These are phyloP conservation scores for Vitis hybrid DNA, from an alignment of 177 flowering plant species.

Conservation along the genomic window DNA sequence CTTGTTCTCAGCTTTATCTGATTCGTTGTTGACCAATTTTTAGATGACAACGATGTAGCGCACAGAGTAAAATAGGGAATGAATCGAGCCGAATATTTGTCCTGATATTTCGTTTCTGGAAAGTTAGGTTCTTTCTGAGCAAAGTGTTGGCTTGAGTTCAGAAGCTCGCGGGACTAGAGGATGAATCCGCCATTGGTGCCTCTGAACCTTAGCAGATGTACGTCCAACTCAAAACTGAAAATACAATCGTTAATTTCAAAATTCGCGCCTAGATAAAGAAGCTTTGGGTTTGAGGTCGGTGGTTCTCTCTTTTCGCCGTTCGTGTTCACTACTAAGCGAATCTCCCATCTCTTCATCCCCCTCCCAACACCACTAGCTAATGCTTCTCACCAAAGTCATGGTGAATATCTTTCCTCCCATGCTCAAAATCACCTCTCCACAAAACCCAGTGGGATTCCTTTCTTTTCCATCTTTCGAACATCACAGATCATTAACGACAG, in stretches of 20 bases:
- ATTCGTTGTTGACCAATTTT: slow-evolving; percentile 39
- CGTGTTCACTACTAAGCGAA: no score
- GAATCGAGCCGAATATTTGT: slow-evolving; percentile 50
- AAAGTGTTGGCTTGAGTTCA: slow-evolving; percentile 77
- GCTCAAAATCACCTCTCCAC: no score
- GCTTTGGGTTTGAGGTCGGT: no score
- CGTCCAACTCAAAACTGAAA: background rate
- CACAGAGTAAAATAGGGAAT: slow-evolving; percentile 64
- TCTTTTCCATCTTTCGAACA: no score
- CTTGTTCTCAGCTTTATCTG: slow-evolving; percentile 40
- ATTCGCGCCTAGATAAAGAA: slow-evolving; percentile 2
- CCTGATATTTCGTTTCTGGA: slow-evolving; percentile 66
- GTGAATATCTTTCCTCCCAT: no score
- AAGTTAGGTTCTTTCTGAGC: slow-evolving; percentile 71
- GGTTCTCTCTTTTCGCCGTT: no score
- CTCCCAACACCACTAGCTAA: no score
- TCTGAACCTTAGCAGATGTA: background rate
- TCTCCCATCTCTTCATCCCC: no score
- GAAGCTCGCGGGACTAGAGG: slow-evolving; percentile 46
- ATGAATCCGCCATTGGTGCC: slow-evolving; percentile 37
- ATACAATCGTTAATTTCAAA: slow-evolving; percentile 4
- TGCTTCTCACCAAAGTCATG: no score
- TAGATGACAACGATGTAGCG: slow-evolving; percentile 53
- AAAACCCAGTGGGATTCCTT: no score
- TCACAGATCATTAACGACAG: no score